A percentile compares a stretch with the other conserved stretches of the same genome.
phyloP scores from a whole-genome alignment of 257 asterid genomes.

The Scutellaria minor region DNA sequence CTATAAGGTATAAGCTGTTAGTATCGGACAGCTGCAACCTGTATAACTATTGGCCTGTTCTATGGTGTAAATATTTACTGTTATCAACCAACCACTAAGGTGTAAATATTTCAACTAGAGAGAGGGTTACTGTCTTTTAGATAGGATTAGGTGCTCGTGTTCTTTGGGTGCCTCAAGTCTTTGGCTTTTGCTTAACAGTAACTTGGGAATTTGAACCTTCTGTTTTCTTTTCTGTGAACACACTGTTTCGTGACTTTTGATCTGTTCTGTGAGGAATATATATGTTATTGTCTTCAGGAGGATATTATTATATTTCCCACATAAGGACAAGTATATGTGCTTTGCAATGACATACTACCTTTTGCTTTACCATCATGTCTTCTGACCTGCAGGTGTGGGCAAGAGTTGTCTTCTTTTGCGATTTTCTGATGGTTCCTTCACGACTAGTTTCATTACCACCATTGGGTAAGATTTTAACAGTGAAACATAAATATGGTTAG shows the following conservation, averaged over 20 bases:
- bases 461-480: constrained; percentile 38
- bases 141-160: constrained; percentile 4
- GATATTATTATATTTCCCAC: not conserved
- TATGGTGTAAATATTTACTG: too few species aligned
- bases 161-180: constrained; percentile 18
- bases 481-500: constrained; percentile 1
- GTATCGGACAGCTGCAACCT: not conserved
- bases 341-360: not conserved
- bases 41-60: not conserved
- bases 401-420: constrained; percentile 92
- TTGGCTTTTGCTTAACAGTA: constrained; percentile 7
- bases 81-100: not conserved
- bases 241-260: not conserved
- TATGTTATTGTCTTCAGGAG: not conserved
- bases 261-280: not conserved
- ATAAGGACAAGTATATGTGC: not conserved
- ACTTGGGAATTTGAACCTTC: constrained; percentile 11
- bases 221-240: not conserved
- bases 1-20: constrained; percentile 13
- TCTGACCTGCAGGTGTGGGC: constrained; percentile 60
- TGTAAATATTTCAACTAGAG: not conserved
- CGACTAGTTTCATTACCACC: constrained; percentile 78
- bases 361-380: constrained; percentile 13
- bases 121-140: not conserved
- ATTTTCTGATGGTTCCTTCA: constrained; percentile 84